Evolutionary conservation across 495 filamentous ascomycete species (phyloP).

Genomic region (Talaromyces liani): DNA sequence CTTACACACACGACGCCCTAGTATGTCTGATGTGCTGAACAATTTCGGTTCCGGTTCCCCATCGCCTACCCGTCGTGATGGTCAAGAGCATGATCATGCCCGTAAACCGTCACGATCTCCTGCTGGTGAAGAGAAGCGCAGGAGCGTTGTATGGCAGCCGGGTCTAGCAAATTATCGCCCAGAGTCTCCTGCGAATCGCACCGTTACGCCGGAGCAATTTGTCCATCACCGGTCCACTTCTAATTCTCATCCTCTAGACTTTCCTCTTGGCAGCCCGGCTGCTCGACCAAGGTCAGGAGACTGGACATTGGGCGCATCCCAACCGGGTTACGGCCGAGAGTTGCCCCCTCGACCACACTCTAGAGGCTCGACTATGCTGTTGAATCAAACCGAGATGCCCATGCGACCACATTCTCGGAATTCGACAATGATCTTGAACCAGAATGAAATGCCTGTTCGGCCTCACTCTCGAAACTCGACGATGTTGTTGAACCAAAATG

Average conservation of each 20-base stretch:
- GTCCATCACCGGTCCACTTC: conserved; percentile 75
- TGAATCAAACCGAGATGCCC: conserved; percentile 43
- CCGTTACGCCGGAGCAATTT: conserved; percentile 66
- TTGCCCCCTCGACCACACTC: conserved; percentile 43
- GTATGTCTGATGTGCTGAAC: conserved; percentile 28
- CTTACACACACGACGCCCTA: conserved; percentile 41
- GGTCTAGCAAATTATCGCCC: conserved; percentile 46
- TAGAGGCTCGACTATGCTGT: conserved; percentile 36
- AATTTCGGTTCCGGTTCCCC: conserved; percentile 29
- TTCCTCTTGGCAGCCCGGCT: conserved; percentile 41
- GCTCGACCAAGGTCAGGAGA: conserved; percentile 45
- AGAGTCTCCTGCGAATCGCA: conserved; percentile 32
- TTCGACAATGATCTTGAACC: conserved; percentile 33
- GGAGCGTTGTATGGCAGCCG: conserved; percentile 75
- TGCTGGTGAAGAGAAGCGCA: conserved; percentile 41
- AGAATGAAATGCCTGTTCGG: conserved; percentile 41
- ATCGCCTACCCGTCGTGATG: conserved; percentile 19
- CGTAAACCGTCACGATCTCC: conserved; percentile 29
- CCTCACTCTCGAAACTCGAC: conserved; percentile 45
- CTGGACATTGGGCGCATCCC: conserved; percentile 44
- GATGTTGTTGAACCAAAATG: conserved; percentile 36
- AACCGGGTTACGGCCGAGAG: conserved; percentile 8
- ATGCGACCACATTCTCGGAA: conserved; percentile 45
- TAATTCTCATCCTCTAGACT: conserved; percentile 43
- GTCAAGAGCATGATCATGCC: conserved; percentile 22